Base-by-base conservation (phyloP, 73 alveolate genomes). In the Blepharisma japonicum region DNA sequence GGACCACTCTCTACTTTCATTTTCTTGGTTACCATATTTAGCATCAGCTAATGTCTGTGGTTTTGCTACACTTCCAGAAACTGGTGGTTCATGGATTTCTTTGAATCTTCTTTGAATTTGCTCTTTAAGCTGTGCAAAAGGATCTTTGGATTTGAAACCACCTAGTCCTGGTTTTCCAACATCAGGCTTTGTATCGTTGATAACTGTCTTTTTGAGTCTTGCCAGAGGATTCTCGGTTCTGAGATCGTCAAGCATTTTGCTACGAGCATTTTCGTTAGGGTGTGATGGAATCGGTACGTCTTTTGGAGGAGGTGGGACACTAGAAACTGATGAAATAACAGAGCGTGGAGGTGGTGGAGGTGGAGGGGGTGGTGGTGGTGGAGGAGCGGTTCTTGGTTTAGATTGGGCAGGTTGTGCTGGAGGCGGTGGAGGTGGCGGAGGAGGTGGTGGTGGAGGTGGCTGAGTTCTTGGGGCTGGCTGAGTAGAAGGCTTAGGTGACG, bases 351-450 rank as follows among this genome's bases (percentile, higher is more conserved):
- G 74, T 14, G 74, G 74, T 18, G 74, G 74, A 9, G 74, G 74
- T 14, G 74, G 74, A 61, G 74, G 74, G 0, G 74, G 74, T 18
- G 74, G 74, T 2, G 74, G 74, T 14, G 74, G 74, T 14, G 74
- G 74, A 2, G 74, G 74, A 61, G 74, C 74, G 3, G 42, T 32
- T 32, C 42, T 32, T 3, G 42, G 42, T 5, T 39, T 61, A 14
- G 74, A 61, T 61, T n/a, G 74, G 14, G 74, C 47, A 0, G 74
- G 74, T 2, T n/a, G 74, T 14, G 74, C 1, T 14, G 74, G 74
- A 61, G 74, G 74, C 11, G 74, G 42, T 32, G 42, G 74, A 20
- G 74, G 74, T 5, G 74, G 49, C 3, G 38, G 38, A 9, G 39
- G 14, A 18, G 14, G 39, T 18, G 74, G 47, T 61, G 74, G 74